A percentile compares a stretch with the other conserved stretches of the same genome.
These are phyloP conservation scores for Fusarium globosum DNA, from an alignment of 2,329 filamentous ascomycete genomes.

Conservation along the genomic window DNA sequence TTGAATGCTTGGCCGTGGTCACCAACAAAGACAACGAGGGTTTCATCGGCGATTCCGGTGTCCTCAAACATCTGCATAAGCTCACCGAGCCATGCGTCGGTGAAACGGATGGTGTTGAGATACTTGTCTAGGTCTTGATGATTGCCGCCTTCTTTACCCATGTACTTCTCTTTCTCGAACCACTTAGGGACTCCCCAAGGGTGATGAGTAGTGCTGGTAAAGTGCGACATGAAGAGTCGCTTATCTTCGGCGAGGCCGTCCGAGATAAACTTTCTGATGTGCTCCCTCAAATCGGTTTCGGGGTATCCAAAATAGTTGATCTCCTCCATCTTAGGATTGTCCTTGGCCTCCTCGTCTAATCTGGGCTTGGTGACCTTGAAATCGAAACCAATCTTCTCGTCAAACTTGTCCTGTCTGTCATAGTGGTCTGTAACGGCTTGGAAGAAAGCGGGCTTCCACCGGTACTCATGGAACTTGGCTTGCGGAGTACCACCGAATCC, in stretches of 20 bases:
- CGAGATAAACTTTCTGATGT: constrained; percentile 47
- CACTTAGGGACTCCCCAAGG: constrained; percentile 43
- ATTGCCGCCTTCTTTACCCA: constrained; percentile 37
- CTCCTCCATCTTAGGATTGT: constrained; percentile 37
- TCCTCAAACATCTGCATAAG: constrained; percentile 48
- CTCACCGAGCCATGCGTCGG: constrained; percentile 48
- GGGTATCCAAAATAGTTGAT: constrained; percentile 51
- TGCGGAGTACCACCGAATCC: background rate
- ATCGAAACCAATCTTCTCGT: constrained; percentile 47
- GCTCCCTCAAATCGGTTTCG: constrained; percentile 46
- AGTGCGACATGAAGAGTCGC: constrained; percentile 50
- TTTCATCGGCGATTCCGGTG: constrained; percentile 48
- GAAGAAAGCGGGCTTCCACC: constrained; percentile 49
- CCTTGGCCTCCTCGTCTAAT: constrained; percentile 38
- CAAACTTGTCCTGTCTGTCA: constrained; percentile 49
- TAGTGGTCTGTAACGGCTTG: constrained; percentile 50
- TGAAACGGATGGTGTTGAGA: constrained; percentile 47
- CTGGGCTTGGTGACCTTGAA: constrained; percentile 46
- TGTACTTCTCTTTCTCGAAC: constrained; percentile 42
- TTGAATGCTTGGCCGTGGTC: constrained; percentile 50
- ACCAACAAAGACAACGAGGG: constrained; percentile 48
- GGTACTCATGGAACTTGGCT: constrained; percentile 41
- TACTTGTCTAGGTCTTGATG: constrained; percentile 49
- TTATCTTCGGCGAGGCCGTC: constrained; percentile 47
- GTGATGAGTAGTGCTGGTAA: constrained; percentile 52